Evolutionary conservation across 768 basidiomycete species (phyloP).

Genomic region (Crucibulum laeve): DNA sequence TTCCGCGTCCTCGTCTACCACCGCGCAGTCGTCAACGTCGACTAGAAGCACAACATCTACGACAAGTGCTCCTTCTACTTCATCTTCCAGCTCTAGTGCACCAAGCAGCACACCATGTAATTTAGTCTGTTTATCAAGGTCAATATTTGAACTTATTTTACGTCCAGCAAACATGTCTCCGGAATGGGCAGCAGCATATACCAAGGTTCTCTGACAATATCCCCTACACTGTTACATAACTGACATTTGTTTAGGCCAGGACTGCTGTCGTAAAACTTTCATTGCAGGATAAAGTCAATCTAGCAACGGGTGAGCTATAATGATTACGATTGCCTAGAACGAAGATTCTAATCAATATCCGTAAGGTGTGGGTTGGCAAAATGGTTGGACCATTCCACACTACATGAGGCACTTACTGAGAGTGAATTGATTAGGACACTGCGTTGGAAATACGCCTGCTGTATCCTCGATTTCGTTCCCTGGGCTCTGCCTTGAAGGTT

Average conservation of each 20-base stretch:
- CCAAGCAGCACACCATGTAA: conserved; percentile 18
- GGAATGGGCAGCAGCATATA: conserved; percentile 50
- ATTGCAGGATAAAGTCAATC: conserved; percentile 50
- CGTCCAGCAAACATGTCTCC: conserved; percentile 35
- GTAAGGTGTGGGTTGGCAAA: conserved; percentile 41
- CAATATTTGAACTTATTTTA: not conserved
- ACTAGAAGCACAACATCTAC: conserved; percentile 15
- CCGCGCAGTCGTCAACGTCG: conserved; percentile 16
- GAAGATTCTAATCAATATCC: too few relatives aligned
- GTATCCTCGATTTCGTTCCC: conserved; percentile 43
- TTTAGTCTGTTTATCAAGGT: not conserved
- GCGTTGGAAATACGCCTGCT: conserved; percentile 47
- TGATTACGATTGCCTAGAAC: not conserved
- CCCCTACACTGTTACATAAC: too few relatives aligned
- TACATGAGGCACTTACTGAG: too few relatives aligned
- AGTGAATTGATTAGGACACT: too few relatives aligned
- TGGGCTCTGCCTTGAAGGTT: conserved; percentile 47
- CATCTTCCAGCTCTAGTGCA: conserved; percentile 15
- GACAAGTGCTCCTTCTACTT: too few relatives aligned
- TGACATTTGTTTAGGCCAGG: conserved; percentile 44
- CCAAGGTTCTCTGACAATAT: too few relatives aligned
- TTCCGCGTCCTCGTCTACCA: conserved; percentile 17
- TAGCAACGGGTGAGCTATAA: conserved; percentile 41
- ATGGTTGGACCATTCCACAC: conserved; percentile 20
- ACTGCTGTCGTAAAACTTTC: conserved; percentile 46